These are phyloP conservation scores for Notholithocarpus densiflorus DNA, from an alignment of 306 rosid species.

Conservation along the genomic window DNA sequence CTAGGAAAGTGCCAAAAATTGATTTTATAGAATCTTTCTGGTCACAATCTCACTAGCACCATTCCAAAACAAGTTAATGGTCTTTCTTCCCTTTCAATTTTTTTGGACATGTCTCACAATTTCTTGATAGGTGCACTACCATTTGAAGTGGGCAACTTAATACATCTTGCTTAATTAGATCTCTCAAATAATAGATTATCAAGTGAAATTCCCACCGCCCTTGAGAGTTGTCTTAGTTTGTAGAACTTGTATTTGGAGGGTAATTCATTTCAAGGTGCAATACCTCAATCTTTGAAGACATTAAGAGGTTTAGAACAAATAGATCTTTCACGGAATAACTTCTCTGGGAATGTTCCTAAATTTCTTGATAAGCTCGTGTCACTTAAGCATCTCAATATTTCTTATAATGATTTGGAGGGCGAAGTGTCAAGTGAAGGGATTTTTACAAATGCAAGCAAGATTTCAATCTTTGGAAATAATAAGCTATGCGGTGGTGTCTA, in stretches of 20 bases:
- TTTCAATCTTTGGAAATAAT: slow-evolving; percentile 28
- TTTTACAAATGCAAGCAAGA: slow-evolving; percentile 21
- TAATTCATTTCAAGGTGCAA: slow-evolving; percentile 33
- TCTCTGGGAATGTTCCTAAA: slow-evolving; percentile 37
- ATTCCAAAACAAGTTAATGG: slow-evolving; percentile 34
- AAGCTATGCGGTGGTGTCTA: slow-evolving; percentile 35
- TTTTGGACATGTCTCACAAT: slow-evolving; percentile 36
- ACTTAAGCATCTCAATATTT: slow-evolving; percentile 27
- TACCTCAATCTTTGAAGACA: slow-evolving; percentile 26
- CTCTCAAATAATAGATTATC: slow-evolving; percentile 36
- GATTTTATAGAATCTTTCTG: slow-evolving; percentile 16
- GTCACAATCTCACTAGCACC: slow-evolving; percentile 36
- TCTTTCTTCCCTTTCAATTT: slow-evolving; percentile 36
- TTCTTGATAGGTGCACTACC: slow-evolving; percentile 32
- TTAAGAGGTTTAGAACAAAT: slow-evolving; percentile 37
- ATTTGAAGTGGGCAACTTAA: slow-evolving; percentile 28
- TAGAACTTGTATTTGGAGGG: slow-evolving; percentile 29
- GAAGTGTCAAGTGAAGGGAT: slow-evolving; percentile 30
- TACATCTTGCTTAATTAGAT: slow-evolving; percentile 15
- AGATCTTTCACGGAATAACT: slow-evolving; percentile 32
- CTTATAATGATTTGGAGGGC: slow-evolving; percentile 39
- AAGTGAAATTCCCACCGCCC: slow-evolving; percentile 30
- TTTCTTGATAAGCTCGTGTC: slow-evolving; percentile 16
- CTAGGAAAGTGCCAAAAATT: slow-evolving; percentile 30
- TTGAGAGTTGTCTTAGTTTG: slow-evolving; percentile 35